These are phyloP conservation scores for Beauveria medogensis DNA, from an alignment of 2,329 filamentous ascomycete genomes.

Conservation along the genomic window DNA sequence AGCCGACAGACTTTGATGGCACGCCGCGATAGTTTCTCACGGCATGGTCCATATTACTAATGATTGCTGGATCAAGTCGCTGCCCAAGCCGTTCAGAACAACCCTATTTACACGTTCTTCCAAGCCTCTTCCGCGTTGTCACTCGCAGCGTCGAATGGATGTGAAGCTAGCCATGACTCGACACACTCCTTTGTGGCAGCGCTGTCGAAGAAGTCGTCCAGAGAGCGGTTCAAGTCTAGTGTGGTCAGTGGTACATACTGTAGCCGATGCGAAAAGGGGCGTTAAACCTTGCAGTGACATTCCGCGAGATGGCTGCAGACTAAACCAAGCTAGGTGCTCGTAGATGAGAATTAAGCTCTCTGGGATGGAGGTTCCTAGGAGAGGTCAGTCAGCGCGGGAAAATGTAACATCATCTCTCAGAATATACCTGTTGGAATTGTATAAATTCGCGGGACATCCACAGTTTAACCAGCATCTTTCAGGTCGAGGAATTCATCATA, in stretches of 20 bases:
- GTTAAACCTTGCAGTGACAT: conserved; percentile 8
- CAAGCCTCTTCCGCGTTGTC: neutral
- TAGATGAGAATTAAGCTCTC: conserved; percentile 11
- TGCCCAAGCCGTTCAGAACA: no score
- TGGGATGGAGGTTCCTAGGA: conserved; percentile 2
- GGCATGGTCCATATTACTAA: no score
- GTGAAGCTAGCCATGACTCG: conserved; percentile 3
- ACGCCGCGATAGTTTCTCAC: neutral
- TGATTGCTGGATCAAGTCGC: no score
- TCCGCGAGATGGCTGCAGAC: conserved; percentile 11
- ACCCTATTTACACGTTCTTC: neutral
- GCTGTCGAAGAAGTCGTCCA: conserved; percentile 8
- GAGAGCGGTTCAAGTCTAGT: conserved; percentile 5
- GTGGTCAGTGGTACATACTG: neutral
- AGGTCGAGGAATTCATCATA: conserved; percentile 10
- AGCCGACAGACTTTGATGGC: neutral
- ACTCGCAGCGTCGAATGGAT: conserved; percentile 3
- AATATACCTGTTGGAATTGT: neutral
- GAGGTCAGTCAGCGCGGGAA: neutral
- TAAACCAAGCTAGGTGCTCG: conserved; percentile 8
- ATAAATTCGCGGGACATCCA: conserved; percentile 1
- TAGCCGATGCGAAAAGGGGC: neutral
- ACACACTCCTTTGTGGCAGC: neutral
- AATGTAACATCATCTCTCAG: no score
- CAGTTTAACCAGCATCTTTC: neutral